A percentile compares a stretch with the other conserved stretches of the same genome.
Conservation (phyloP, 495 filamentous ascomycete species). For the Penicillium angulare region DNA sequence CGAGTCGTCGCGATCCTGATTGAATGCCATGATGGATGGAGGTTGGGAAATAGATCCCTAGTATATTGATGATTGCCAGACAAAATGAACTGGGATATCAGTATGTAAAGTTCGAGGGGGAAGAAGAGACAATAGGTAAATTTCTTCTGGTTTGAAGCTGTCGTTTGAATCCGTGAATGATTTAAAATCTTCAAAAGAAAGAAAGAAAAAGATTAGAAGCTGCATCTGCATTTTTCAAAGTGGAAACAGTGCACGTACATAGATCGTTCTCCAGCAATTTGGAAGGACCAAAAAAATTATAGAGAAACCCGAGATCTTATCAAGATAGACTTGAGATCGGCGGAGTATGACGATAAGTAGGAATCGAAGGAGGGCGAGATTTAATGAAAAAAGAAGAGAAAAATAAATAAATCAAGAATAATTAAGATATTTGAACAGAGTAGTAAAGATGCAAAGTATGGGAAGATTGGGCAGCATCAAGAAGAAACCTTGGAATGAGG, state of each 20-base stretch:
- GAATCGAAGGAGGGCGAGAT: background rate
- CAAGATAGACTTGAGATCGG: background rate
- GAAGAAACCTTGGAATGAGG: no score
- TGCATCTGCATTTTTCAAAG: background rate
- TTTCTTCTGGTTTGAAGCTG: no score
- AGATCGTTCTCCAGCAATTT: no score
- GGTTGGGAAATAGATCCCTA: background rate
- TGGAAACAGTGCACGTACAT: background rate
- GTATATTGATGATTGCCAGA: conserved; percentile 4
- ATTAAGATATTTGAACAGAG: background rate
- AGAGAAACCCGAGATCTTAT: background rate
- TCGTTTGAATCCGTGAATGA: no score
- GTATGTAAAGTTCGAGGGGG: conserved; percentile 11
- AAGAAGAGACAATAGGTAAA: background rate
- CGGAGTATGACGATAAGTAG: background rate
- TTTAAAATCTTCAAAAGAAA: no score
- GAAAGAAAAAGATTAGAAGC: no score
- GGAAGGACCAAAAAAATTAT: no score
- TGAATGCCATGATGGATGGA: conserved; percentile 33
- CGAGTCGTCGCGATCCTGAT: no score
- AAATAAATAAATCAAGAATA: background rate
- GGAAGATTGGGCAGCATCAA: conserved; percentile 11
- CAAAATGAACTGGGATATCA: conserved; percentile 25
- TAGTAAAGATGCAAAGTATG: conserved; percentile 3
- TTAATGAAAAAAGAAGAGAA: no score